Evolutionary conservation across 23 red algal genomes (phyloP), one percentile per base, ranked within the genome.

Genomic region (Gracilariopsis chorda): DNA sequence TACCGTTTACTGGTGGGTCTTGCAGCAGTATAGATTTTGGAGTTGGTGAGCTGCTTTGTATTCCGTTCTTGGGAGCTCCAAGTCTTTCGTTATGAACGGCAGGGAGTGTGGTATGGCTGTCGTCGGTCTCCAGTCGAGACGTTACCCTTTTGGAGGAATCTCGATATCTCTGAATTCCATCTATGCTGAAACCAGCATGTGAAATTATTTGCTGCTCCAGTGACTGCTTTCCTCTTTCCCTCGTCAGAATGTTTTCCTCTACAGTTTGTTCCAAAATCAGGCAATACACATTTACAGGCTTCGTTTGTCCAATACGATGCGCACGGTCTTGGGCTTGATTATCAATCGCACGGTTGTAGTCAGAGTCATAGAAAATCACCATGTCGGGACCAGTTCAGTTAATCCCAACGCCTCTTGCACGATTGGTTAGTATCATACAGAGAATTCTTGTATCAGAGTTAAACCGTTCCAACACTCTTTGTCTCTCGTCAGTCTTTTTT

Each of bases 341-440:
- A 51, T 98, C 95, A 21, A 98, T 72, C 41, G 88, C 86, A 20
- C 91, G 95, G 76, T 98, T 98, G 91, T 92, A 98, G 49, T 98
- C 95, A 33, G 91, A 87, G 46, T 98, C 95, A 48, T 94, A 98
- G 55, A 98, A 94, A 21, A 98, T 51, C 7, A 98, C 95, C 21
- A 80, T 82, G 81, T 98, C 95, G 16, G 95, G 91, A 19, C 95
- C 92, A n/a, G 87, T 91, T 83, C 94, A 65, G 47, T 98, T 98
- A 1, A 98, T 52, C 19, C 95, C 95, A 20, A 98, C 78, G 2
- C 95, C 95, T 25, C 95, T 91, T 1, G 90, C 72, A 1, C 95
- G 56, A 25, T 91, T 98, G 16, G 92, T 94, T 16, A 94, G 69
- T 46, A 98, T 90, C 76, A 98, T 83, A 63, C 65, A 84, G 59